phyloP scores from a whole-genome alignment of 1,139 yeast genomes.

The Lodderomyces jiufengensis region DNA sequence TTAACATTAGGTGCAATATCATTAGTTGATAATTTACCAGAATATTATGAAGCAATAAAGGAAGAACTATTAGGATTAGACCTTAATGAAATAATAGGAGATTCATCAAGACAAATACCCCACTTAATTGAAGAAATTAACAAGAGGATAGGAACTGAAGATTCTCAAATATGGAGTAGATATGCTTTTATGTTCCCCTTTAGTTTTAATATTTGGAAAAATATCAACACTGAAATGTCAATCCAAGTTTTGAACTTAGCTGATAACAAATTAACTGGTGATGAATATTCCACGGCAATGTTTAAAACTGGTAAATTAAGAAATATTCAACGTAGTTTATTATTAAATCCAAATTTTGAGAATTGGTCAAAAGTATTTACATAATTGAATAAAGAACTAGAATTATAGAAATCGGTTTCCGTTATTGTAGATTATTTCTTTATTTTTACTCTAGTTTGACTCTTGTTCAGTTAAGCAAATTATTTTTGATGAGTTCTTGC shows the following conservation, averaged over 20 bases:
- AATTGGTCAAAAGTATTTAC: no score
- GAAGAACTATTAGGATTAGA: conserved; percentile 61
- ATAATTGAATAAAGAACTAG: no score
- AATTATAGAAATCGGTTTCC: no score
- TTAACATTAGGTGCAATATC: conserved; percentile 81
- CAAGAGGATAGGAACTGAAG: conserved; percentile 21
- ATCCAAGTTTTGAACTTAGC: conserved; percentile 43
- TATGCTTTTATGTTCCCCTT: conserved; percentile 73
- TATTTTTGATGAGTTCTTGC: no score
- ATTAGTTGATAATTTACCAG: conserved; percentile 56
- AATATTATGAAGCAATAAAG: conserved; percentile 59
- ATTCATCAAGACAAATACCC: conserved; percentile 55
- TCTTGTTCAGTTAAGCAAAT: no score
- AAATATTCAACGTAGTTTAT: conserved; percentile 55
- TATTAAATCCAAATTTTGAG: conserved; percentile 26
- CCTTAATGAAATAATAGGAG: conserved; percentile 45
- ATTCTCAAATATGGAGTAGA: conserved; percentile 54
- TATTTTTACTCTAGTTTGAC: no score
- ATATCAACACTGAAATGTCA: conserved; percentile 48
- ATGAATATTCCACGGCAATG: conserved; percentile 51
- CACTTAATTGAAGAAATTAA: conserved; percentile 54
- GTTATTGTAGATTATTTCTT: no score
- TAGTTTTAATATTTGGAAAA: conserved; percentile 65
- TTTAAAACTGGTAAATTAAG: conserved; percentile 43
- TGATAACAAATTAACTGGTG: conserved; percentile 51